Evolutionary conservation across 768 basidiomycete genomes (phyloP), one percentile per base, ranked within the genome.

Genomic region (Podaxis rugospora): DNA sequence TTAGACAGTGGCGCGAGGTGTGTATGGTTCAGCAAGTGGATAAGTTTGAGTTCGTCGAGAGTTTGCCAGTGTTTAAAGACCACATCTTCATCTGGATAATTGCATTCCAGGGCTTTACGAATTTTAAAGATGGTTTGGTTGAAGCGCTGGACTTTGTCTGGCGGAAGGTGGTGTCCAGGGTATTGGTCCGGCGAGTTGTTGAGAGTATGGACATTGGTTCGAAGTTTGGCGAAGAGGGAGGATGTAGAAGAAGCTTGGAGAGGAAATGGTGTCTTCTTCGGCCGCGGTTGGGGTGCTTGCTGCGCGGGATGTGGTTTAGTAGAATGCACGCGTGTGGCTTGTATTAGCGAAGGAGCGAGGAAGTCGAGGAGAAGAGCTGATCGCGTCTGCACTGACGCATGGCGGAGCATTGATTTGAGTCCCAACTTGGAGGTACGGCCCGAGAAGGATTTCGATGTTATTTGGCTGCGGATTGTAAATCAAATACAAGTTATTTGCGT

Each of bases 21-120:
- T 4, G 75, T 64, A 18, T 64, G 66, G n/a, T 77, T 78, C 32
- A 88, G 74, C 42, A 81, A 69, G 51, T 75, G 75, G 9, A 83
- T 65, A 50, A 83, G 74, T 44, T 78, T 73, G 62, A 74, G 71
- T 59, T 74, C 63, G 55, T 78, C 74, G 25, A 88, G 73, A 39
- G 70, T 66, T 25, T 64, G 46, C 84, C 85, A 88, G 27, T 75
- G 65, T 54, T 68, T 52, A 13, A 69, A 57, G 13, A 74, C 61
- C n/a, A 63, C 64, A 21, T 14, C 44, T 7, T 73, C 52, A 64
- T 85, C 74, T 1, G 70, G 68, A 27, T 67, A 64, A 18, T 16
- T 16, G 32, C 9, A 3, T 11, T 71, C 63, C 55, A 83, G 65
- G 16, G 79, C 77, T 13, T 67, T 64, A 40, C 70, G 74, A 49